phyloP scores from a whole-genome alignment of 805 yeast genomes.

The Pichia kluyveri region DNA sequence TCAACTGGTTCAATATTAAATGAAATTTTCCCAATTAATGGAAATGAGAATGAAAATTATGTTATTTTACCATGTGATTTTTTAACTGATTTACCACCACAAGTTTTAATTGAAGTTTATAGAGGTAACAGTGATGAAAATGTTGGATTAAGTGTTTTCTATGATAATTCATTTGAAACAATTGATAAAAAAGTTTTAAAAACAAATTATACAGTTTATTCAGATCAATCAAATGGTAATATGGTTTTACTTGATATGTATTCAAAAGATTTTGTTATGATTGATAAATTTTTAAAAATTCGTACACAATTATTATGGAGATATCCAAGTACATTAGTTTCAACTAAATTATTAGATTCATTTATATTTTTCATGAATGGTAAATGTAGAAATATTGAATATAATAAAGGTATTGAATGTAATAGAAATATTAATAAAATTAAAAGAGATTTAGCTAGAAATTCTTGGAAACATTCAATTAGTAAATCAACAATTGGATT shows the following conservation, averaged over 20 bases:
- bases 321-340: conserved; percentile 67
- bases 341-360: conserved; percentile 67
- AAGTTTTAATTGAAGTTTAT: conserved; percentile 74
- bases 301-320: conserved; percentile 89
- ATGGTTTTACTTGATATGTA: conserved; percentile 59
- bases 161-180: conserved; percentile 63
- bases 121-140: conserved; percentile 61
- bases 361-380: conserved; percentile 58
- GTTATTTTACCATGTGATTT: conserved; percentile 93
- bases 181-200: conserved; percentile 70
- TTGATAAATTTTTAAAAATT: conserved; percentile 61
- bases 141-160: conserved; percentile 68
- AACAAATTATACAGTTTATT: conserved; percentile 58
- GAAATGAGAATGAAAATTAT: conserved; percentile 32
- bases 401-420: conserved; percentile 4
- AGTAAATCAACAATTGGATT: conserved; percentile 56
- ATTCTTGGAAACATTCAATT: conserved; percentile 78
- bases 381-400: conserved; percentile 29
- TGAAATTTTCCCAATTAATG: conserved; percentile 13
- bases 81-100: conserved; percentile 87
- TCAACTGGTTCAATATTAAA: conserved; percentile 57
- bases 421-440: conserved; percentile 54
- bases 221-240: conserved; percentile 37
- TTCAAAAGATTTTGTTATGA: conserved; percentile 58
- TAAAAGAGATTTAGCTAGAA: conserved; percentile 79